A percentile compares a stretch with the other conserved stretches of the same genome.
Conservation (phyloP, 1,284 basidiomycete genomes). For the Fomitopsis pinicola region DNA sequence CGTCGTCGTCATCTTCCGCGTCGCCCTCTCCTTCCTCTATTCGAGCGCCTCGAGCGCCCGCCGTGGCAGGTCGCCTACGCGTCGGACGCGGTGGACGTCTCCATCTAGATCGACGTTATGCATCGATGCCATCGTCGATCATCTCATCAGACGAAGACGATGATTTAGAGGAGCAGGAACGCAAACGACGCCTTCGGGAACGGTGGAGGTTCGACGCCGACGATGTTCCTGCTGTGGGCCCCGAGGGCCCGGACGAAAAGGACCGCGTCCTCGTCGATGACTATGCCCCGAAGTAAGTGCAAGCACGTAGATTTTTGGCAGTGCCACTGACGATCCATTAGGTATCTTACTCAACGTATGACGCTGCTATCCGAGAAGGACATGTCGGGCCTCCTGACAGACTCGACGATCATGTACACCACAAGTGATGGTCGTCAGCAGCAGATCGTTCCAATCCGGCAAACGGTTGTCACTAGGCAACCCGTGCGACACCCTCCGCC, state of each 20-base stretch:
- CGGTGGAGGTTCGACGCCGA: slow-evolving; percentile 71
- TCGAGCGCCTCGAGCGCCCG: slow-evolving; percentile 28
- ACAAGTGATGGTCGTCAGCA: slow-evolving; percentile 36
- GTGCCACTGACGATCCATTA: slow-evolving; percentile 17
- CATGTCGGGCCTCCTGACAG: slow-evolving; percentile 37
- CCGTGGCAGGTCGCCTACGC: slow-evolving; percentile 67
- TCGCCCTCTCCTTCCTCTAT: slow-evolving; percentile 29
- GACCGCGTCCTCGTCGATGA: slow-evolving; percentile 69
- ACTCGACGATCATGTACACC: slow-evolving; percentile 37
- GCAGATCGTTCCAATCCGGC: slow-evolving; percentile 10
- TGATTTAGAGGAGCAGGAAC: slow-evolving; percentile 34
- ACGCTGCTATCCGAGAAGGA: slow-evolving; percentile 46
- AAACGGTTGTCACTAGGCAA: background rate
- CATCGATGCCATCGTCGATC: slow-evolving; percentile 4
- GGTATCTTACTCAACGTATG: slow-evolving; percentile 57
- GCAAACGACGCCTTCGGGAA: slow-evolving; percentile 43
- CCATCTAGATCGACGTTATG: slow-evolving; percentile 69
- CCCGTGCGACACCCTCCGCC: slow-evolving; percentile 1
- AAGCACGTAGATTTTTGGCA: background rate
- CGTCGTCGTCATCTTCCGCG: slow-evolving; percentile 25
- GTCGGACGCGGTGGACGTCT: slow-evolving; percentile 79
- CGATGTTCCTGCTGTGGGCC: slow-evolving; percentile 51
- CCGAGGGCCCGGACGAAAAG: slow-evolving; percentile 64
- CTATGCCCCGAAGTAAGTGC: slow-evolving; percentile 52
- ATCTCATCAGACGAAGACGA: slow-evolving; percentile 19